Evolutionary conservation across 148 eudicot species (phyloP).

Genomic region (Rhododendron henanense): DNA sequence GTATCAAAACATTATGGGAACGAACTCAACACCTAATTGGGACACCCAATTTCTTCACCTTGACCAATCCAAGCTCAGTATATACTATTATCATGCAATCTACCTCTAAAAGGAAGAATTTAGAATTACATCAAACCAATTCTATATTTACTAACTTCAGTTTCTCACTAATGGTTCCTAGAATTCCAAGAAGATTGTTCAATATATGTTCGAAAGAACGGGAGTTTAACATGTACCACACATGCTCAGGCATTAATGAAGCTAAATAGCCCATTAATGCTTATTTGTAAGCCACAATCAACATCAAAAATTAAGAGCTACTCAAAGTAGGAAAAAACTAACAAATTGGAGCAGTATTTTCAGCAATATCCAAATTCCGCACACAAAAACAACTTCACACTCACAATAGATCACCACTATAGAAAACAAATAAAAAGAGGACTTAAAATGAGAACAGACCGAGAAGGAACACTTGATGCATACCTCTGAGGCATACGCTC

Average conservation of each 20-base stretch:
- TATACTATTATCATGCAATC: not conserved
- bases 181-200: not conserved
- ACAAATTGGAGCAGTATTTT: not conserved
- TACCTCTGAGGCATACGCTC: constrained; percentile 36
- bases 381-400: not conserved
- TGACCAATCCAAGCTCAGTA: not conserved
- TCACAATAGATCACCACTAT: not conserved
- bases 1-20: too few species aligned
- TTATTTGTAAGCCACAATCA: not conserved
- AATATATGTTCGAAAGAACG: not conserved
- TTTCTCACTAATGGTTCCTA: not conserved
- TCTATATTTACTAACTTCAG: not conserved
- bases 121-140: not conserved
- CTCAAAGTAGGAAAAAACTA: not conserved
- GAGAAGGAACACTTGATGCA: constrained; percentile 43
- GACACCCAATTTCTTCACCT: not conserved
- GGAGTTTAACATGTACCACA: not conserved
- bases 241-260: not conserved
- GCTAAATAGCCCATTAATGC: not conserved
- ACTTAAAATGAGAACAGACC: constrained; percentile 30
- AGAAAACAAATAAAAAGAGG: not conserved
- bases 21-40: not conserved
- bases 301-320: not conserved
- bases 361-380: not conserved
- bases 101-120: not conserved